Percentiles rank a stretch among this genome's conserved stretches.
Conservation (phyloP, 305 asterid genomes). For the Fraxinus xanthoxyloides region DNA sequence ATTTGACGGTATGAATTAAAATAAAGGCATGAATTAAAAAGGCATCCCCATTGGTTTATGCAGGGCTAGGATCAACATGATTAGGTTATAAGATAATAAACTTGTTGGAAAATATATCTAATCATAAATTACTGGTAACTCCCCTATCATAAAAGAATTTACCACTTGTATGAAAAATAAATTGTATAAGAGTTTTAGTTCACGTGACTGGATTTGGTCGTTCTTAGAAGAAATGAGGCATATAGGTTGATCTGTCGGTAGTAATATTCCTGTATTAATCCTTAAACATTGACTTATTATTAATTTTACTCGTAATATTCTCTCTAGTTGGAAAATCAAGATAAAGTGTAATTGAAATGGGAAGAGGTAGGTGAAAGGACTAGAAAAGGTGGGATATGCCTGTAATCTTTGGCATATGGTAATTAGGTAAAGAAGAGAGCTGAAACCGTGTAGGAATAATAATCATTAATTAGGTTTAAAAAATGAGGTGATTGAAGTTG, state of each 20-base stretch:
- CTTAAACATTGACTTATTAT: not conserved
- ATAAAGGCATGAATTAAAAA: not conserved
- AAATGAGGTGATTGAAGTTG: not conserved
- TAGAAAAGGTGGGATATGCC: not conserved
- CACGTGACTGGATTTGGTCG: not conserved
- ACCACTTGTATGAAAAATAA: not conserved
- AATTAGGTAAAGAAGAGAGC: not conserved
- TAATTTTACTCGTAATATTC: not conserved
- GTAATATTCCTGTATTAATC: not conserved
- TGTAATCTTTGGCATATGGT: not conserved
- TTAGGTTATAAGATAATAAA: not conserved
- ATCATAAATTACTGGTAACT: not conserved
- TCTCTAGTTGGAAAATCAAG: not conserved
- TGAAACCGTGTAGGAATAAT: not conserved
- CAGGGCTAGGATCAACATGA: not conserved
- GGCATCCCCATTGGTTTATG: not conserved
- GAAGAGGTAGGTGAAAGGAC: not conserved
- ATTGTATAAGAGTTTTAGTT: not conserved
- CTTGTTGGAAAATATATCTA: not conserved
- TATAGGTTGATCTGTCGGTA: not conserved
- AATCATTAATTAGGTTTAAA: not conserved
- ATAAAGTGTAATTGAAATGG: not conserved
- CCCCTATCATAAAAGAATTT: not conserved
- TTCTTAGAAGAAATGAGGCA: not conserved
- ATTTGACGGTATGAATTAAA: not conserved